These are phyloP conservation scores for Capsicum baccatum DNA, from an alignment of 257 asterid genomes.

Conservation along the genomic window DNA sequence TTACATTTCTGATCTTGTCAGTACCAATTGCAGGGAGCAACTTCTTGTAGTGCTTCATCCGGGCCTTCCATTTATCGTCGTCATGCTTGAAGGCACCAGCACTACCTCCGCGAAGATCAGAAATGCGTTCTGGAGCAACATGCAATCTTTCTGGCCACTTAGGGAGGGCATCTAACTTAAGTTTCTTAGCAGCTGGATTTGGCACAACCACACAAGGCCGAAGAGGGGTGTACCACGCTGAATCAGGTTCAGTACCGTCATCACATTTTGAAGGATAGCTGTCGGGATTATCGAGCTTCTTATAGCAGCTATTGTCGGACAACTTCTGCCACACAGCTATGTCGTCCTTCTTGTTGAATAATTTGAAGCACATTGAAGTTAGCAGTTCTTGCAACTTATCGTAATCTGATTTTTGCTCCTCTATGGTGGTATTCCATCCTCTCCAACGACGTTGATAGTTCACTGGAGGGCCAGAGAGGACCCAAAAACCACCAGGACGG, in stretches of 20 bases:
- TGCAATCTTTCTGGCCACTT: conserved; percentile 45
- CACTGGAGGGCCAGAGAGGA: conserved; percentile 46
- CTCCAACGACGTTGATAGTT: conserved; percentile 43
- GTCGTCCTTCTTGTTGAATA: conserved; percentile 40
- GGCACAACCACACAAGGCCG: conserved; percentile 45
- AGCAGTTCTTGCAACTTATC: conserved; percentile 41
- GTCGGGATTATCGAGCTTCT: conserved; percentile 37
- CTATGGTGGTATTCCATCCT: conserved; percentile 45
- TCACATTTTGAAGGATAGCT: conserved; percentile 44
- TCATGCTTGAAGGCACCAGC: conserved; percentile 40
- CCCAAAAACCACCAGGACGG: conserved; percentile 47
- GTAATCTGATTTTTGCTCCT: conserved; percentile 40
- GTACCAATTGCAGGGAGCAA: conserved; percentile 41
- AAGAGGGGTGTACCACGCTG: conserved; percentile 44
- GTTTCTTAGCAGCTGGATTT: conserved; percentile 30
- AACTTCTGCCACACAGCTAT: conserved; percentile 45
- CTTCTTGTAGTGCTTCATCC: conserved; percentile 40
- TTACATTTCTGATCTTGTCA: conserved; percentile 42
- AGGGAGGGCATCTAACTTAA: conserved; percentile 32
- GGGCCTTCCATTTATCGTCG: conserved; percentile 36
- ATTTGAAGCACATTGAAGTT: conserved; percentile 43
- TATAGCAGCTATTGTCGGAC: conserved; percentile 39
- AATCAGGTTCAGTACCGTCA: conserved; percentile 44
- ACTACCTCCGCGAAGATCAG: conserved; percentile 39
- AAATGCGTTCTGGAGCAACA: conserved; percentile 37